phyloP scores from a whole-genome alignment of 176 grass and related monocot genomes.

The Urochloa ruziziensis region DNA sequence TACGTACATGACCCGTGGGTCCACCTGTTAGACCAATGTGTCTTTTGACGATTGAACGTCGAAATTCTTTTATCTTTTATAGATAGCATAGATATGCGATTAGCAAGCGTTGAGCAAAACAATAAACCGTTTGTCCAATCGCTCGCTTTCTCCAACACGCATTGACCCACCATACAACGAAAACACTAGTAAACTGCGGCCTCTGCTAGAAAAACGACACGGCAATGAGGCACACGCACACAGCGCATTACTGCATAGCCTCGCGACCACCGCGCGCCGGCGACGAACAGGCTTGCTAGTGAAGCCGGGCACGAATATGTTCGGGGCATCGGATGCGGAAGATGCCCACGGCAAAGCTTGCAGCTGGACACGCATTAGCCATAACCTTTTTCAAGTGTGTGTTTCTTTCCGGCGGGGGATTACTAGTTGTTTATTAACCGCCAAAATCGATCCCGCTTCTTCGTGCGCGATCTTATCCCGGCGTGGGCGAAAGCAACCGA shows the following conservation, averaged over 20 bases:
- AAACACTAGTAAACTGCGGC: not conserved
- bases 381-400: slow-evolving; percentile 3
- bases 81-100: not conserved
- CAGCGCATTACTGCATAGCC: not conserved
- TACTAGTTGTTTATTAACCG: slow-evolving; percentile 5
- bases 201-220: not conserved
- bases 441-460: too few species aligned
- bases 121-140: too few species aligned
- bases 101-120: too few species aligned
- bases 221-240: too few species aligned
- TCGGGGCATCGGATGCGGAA: slow-evolving; percentile 25
- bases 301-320: slow-evolving; percentile 43
- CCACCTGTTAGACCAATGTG: too few species aligned
- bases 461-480: too few species aligned
- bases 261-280: too few species aligned
- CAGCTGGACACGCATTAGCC: slow-evolving; percentile 35
- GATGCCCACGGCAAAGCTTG: slow-evolving; percentile 37
- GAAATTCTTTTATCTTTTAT: too few species aligned
- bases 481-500: too few species aligned
- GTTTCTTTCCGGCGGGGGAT: slow-evolving; percentile 1
- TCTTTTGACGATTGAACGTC: too few species aligned
- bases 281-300: slow-evolving; percentile 16
- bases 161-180: not conserved
- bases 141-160: not conserved
- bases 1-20: too few species aligned